Base-by-base conservation (phyloP, 345 rosid species). In the Aethionema arabicum region DNA sequence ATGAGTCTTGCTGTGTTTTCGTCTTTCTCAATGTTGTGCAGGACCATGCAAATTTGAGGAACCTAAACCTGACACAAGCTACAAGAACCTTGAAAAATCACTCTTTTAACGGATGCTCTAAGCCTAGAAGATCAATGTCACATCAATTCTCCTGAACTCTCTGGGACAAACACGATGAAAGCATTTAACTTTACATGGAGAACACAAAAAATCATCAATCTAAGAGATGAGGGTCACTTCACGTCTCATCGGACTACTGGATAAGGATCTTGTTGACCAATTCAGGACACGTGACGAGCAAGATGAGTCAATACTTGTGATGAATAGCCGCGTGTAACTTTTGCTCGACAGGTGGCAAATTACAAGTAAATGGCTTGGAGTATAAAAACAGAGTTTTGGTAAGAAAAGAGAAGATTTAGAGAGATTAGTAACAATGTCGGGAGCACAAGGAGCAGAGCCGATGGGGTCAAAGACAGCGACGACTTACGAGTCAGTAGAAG, bases 371-470 rank as follows among this genome's bases (percentile, higher is more conserved):
- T 7, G 0, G 32, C 38, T 13, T 9, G 39, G 13, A 0, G 5
- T 56, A 63, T 62, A 62, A 21, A 21, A 21, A 21, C 27, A 21
- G 27, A 12, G 12, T 40, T 55, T 41, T 62, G 14, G 27, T 43
- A 47, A 5, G 27, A 5, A 13, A 16, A 43, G 54, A n/a, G 8
- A 3, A 4, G 21, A 29, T 43, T 21, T 7, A 13, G 27, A 7
- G 1, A 32, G 30, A 7, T 36, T 3, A 6, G 38, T 21, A 31
- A 33, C 4, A 14, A 84, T 82, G 85, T 85, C 83, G 8, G 90
- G 83, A 54, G 83, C 79, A 27, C 90, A 84, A 64, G 87, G 85
- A 59, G 87, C 87, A 54, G 76, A 82, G 61, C 91, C 82, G 30
- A 74, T 76, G 73, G 85, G 75, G 5, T 80, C 84, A 8, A 73